Evolutionary conservation across 2,329 filamentous ascomycete species (phyloP).

Genomic region (Pochonia chlamydosporia): DNA sequence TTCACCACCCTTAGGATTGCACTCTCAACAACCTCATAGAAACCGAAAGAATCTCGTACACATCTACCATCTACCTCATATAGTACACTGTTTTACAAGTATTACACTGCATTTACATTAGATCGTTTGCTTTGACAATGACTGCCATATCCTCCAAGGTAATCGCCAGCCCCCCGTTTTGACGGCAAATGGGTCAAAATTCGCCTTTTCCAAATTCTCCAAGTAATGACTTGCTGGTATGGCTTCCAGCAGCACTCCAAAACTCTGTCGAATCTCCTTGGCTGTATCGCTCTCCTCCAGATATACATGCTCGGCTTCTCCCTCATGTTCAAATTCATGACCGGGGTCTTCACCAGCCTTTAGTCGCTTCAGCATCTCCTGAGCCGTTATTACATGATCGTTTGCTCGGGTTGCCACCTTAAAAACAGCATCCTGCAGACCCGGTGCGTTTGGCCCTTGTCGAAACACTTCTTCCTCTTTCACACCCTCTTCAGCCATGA

Average conservation of each 20-base stretch:
- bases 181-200: slow-evolving; percentile 77
- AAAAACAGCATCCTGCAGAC: slow-evolving; percentile 86
- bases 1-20: too few relatives aligned
- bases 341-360: slow-evolving; percentile 67
- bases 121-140: slow-evolving; percentile 42
- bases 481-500: slow-evolving; percentile 78
- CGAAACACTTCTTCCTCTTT: slow-evolving; percentile 87
- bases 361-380: slow-evolving; percentile 83
- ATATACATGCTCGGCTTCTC: slow-evolving; percentile 63
- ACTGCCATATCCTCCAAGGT: slow-evolving; percentile 66
- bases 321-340: slow-evolving; percentile 84
- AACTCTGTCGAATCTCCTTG: slow-evolving; percentile 52
- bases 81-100: neutral
- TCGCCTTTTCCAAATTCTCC: slow-evolving; percentile 65
- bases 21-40: too few relatives aligned
- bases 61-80: neutral
- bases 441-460: slow-evolving; percentile 68
- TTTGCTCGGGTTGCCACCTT: slow-evolving; percentile 87
- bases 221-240: slow-evolving; percentile 75
- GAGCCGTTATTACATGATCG: slow-evolving; percentile 89
- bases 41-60: too few relatives aligned
- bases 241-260: slow-evolving; percentile 76
- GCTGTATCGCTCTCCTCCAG: slow-evolving; percentile 29
- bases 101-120: slow-evolving; percentile 22
- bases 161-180: slow-evolving; percentile 67